phyloP scores from a whole-genome alignment of 176 grass and related monocot genomes.

The Ananas comosus region DNA sequence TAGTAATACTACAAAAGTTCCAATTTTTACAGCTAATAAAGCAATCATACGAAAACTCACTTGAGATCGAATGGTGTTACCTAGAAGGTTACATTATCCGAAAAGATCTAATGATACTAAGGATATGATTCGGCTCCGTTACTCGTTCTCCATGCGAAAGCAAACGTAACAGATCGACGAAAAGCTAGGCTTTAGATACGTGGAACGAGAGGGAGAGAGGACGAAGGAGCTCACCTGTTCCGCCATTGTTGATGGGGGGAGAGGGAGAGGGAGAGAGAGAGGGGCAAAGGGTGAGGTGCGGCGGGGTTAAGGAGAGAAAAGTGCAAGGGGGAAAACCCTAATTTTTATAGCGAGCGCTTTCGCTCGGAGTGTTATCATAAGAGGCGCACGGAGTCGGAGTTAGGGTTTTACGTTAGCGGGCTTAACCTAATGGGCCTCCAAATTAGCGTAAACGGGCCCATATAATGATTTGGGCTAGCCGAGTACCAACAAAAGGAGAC shows the following conservation, averaged over 20 bases:
- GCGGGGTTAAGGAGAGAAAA: background rate
- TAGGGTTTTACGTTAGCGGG: too few relatives aligned
- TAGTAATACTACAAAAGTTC: background rate
- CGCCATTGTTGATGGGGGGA: conserved; percentile 46
- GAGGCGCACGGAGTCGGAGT: too few relatives aligned
- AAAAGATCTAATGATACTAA: background rate
- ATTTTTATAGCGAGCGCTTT: background rate
- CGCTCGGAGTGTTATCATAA: too few relatives aligned
- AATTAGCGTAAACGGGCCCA: too few relatives aligned
- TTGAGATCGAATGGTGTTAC: background rate
- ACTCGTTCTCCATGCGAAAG: background rate
- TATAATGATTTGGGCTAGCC: too few relatives aligned
- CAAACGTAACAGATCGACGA: background rate
- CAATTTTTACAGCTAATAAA: background rate
- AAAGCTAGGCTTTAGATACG: background rate
- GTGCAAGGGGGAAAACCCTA: background rate
- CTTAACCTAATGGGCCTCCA: too few relatives aligned
- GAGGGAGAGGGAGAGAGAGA: background rate
- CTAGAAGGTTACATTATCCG: too few relatives aligned
- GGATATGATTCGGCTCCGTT: background rate
- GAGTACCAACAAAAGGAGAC: too few relatives aligned
- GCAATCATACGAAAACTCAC: background rate
- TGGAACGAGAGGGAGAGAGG: background rate
- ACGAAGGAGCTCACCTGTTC: conserved; percentile 42
- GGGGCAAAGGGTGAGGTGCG: conserved; percentile 3